Evolutionary conservation across 306 rosid genomes (phyloP).

Genomic region (Fagus crenata): DNA sequence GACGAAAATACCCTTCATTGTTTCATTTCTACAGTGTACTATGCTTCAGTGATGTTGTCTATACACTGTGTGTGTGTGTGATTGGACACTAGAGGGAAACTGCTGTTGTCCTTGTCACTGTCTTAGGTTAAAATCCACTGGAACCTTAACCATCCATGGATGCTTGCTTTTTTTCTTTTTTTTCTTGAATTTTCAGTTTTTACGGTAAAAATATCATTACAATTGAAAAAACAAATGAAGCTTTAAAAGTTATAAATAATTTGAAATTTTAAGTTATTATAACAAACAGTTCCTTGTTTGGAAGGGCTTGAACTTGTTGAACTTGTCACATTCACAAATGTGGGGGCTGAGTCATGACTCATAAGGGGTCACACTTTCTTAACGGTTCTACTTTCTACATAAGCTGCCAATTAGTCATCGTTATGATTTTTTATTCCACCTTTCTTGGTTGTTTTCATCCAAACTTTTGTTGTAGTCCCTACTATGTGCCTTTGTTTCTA

Average conservation of each 20-base stretch:
- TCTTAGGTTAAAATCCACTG: neutral
- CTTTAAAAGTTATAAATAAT: too few species aligned
- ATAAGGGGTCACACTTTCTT: neutral
- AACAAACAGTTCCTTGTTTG: too few species aligned
- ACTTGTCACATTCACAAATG: neutral
- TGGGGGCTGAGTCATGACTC: neutral
- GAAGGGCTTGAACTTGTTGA: neutral
- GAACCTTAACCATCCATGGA: neutral
- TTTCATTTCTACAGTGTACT: neutral
- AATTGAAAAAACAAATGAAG: too few species aligned
- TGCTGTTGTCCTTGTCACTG: neutral
- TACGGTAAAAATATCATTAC: too few species aligned
- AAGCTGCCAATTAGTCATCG: neutral
- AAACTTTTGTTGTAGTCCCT: neutral
- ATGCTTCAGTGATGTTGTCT: too few species aligned
- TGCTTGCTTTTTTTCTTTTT: neutral
- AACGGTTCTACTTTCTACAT: neutral
- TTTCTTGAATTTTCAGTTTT: too few species aligned
- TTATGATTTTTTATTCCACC: neutral
- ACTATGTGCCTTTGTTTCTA: neutral
- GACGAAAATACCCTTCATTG: slow-evolving; percentile 27
- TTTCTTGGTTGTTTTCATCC: neutral
- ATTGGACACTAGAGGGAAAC: neutral
- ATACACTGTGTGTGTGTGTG: too few species aligned
- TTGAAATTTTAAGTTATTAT: too few species aligned